These are phyloP conservation scores for Colletotrichum costaricense DNA, from an alignment of 2,329 filamentous ascomycete species.

Conservation along the genomic window DNA sequence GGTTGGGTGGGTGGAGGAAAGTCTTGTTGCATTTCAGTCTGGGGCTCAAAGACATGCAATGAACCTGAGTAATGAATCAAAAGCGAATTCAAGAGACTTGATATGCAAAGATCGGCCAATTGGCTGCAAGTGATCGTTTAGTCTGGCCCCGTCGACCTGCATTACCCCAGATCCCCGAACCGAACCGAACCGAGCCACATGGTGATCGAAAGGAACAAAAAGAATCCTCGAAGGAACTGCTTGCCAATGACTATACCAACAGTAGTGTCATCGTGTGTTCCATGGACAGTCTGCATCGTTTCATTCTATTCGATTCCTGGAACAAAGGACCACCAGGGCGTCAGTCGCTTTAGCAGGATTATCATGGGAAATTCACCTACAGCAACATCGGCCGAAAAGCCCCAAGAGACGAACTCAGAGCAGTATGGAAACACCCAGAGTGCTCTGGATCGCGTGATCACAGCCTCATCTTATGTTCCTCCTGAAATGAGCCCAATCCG, in stretches of 20 bases:
- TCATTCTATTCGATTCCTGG: neutral
- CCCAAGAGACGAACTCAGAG: neutral
- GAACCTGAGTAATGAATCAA: too few species aligned
- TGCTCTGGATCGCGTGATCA: neutral
- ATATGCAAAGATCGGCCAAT: neutral
- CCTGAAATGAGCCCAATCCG: neutral
- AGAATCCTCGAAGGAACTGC: neutral
- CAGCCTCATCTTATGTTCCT: neutral
- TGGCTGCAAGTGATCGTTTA: neutral
- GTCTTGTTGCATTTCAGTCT: too few species aligned
- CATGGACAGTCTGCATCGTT: neutral
- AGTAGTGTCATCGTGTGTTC: neutral
- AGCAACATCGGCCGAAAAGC: neutral
- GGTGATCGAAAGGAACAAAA: neutral
- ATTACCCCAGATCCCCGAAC: neutral
- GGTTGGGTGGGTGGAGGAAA: too few species aligned
- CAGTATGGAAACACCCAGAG: neutral
- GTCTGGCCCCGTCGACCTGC: neutral
- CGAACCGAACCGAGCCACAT: neutral
- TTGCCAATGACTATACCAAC: neutral
- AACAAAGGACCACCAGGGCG: too few species aligned
- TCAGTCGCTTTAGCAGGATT: too few species aligned
- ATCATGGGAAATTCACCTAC: neutral
- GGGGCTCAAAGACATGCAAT: too few species aligned
- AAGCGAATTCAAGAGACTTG: neutral